Base-by-base conservation (phyloP, 345 rosid species). In the Aethionema arabicum region DNA sequence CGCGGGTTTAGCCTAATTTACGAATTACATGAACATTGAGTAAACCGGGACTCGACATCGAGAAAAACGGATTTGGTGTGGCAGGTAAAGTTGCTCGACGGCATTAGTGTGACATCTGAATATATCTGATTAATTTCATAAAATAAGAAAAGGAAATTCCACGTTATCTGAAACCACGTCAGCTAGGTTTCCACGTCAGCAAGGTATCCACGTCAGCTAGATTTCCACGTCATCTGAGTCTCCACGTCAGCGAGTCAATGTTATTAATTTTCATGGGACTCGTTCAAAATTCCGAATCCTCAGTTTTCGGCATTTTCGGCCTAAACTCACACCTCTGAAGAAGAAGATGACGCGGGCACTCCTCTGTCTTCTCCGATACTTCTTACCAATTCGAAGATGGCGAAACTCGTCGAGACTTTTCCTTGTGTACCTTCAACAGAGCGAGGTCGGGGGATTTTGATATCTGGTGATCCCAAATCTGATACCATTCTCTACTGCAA, bases 351-450 rank as follows among this genome's bases (percentile, higher is more conserved):
- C 5, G 31, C 61, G 45, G 10, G 41, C 51, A 6, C 5, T 38
- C n/a, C 7, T 36, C 54, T 11, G 7, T 35, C n/a, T n/a, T 8
- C 56, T 61, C 62, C 6, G 5, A 31, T 29, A 46, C 50, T 39
- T 1, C 48, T 21, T 32, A 32, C 8, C 8, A 61, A 36, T 60
- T 29, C 45, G 3, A 29, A 31, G n/a, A 82, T 85, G 86, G 66
- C 82, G 32, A 66, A 72, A 64, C 85, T 82, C 39, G 58, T 78
- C 5, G 96, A 90, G 73, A 84, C 97, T 36, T 90, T 84, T 66
- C 86, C 95, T 4, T 87, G 95, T 54, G 80, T 79, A 60, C 96
- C 97, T 5, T 79, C 90, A 13, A 87, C 95, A 29, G 99, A 93
- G 73, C 85, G 97, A 11, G 99, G 97, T 63, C 85, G 89, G 0